phyloP scores from a whole-genome alignment of 768 basidiomycete species.

The Termitomyces sp. region DNA sequence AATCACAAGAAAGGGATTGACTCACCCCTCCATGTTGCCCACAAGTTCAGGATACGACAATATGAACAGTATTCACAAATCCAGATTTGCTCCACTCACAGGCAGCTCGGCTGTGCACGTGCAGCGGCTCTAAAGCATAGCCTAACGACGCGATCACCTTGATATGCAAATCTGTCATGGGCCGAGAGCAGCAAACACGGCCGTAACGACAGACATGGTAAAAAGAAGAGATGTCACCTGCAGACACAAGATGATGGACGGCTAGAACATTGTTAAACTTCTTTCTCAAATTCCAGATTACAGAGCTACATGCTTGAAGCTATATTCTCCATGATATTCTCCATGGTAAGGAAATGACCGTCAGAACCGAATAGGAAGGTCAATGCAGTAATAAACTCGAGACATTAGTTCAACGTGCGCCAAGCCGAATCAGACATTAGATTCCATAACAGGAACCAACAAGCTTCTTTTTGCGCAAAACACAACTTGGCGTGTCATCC shows the following conservation, averaged over 20 bases:
- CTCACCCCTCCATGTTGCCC: too few relatives aligned
- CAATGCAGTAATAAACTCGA: too few relatives aligned
- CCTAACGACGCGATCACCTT: too few relatives aligned
- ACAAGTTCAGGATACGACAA: too few relatives aligned
- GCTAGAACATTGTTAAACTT: not conserved
- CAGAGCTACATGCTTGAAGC: not conserved
- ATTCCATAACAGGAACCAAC: not conserved
- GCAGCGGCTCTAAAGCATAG: too few relatives aligned
- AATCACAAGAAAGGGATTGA: too few relatives aligned
- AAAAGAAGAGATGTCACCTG: too few relatives aligned
- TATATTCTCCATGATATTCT: too few relatives aligned
- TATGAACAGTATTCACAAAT: too few relatives aligned
- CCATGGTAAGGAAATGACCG: not conserved
- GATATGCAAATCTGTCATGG: not conserved
- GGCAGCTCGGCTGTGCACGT: too few relatives aligned
- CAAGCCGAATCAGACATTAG: not conserved
- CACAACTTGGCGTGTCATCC: not conserved
- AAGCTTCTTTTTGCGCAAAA: too few relatives aligned
- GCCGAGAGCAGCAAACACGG: not conserved
- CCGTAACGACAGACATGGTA: not conserved
- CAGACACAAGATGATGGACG: not conserved
- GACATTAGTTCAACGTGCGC: not conserved
- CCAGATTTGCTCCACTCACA: too few relatives aligned
- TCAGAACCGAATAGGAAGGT: not conserved
- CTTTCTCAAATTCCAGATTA: not conserved